Percentiles rank a stretch among this genome's conserved stretches.
Evolutionary conservation across 1,139 yeast species (phyloP).

Genomic region (Blastobotrys elegans): DNA sequence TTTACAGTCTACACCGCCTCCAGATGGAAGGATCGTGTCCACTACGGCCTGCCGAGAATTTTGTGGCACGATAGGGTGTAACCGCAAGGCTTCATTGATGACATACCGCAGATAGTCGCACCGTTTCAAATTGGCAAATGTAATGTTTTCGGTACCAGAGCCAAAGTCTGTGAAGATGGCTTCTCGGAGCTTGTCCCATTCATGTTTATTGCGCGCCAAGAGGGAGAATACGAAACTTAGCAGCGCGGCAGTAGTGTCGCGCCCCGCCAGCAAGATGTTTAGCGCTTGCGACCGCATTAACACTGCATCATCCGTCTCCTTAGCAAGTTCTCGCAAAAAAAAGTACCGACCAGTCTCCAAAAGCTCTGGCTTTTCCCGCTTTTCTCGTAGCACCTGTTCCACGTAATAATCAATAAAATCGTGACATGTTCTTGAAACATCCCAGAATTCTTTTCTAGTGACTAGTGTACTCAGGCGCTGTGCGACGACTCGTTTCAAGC

Average conservation of each 20-base stretch:
- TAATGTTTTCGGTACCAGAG: conserved; percentile 21
- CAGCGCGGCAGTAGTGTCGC: conserved; percentile 51
- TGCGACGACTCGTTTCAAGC: conserved; percentile 37
- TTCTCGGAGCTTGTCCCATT: conserved; percentile 29
- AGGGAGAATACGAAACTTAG: conserved; percentile 44
- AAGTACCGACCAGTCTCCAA: conserved; percentile 10
- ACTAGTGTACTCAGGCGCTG: conserved; percentile 39
- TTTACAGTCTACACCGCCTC: conserved; percentile 40
- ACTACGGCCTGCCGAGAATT: conserved; percentile 47
- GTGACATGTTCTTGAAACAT: conserved; percentile 24
- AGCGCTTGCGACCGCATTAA: conserved; percentile 47
- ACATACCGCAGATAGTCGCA: conserved; percentile 48
- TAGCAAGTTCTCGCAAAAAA: conserved; percentile 42
- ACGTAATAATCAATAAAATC: conserved; percentile 32
- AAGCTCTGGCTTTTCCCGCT: conserved; percentile 10
- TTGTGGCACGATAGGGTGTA: conserved; percentile 54
- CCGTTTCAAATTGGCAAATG: conserved; percentile 49
- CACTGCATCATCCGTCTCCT: conserved; percentile 45
- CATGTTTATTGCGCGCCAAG: conserved; percentile 43
- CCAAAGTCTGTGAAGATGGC: conserved; percentile 30
- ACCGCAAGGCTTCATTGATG: conserved; percentile 47
- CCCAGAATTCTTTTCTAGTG: conserved; percentile 32
- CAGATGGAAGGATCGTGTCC: conserved; percentile 31
- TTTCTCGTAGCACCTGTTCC: conserved; percentile 23
- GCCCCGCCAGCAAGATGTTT: conserved; percentile 48